Evolutionary conservation across 208 protist species (phyloP), one percentile per base, ranked within the genome.

Genomic region (Crithidia expoeki): DNA sequence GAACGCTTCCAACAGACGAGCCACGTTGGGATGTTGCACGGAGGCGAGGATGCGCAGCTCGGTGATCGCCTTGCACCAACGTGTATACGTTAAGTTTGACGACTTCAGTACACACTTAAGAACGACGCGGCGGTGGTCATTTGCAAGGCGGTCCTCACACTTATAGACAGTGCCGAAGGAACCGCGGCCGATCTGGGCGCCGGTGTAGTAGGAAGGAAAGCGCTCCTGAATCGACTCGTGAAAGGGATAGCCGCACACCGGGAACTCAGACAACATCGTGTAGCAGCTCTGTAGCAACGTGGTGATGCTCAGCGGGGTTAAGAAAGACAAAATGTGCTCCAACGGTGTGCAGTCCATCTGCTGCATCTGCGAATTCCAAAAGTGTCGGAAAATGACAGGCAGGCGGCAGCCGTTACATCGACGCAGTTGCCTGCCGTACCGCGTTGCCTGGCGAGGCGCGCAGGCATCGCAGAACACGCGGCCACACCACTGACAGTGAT

Each of bases 401-500:
- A 95, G 60, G 1, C 79, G 74, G 67, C 90, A 95, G 14, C 55
- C 38, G 55, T 81, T 91, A 60, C 90, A 95, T 23, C 82, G 74
- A 4, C 84, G 84, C 19, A 75, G 32, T 14, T 66, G 30, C 57
- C 66, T 55, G 10, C 66, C 70, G 1, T 74, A 32, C 19, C 63
- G 52, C 28, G 32, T 6, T 0, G 65, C 14, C 32, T 34, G 72
- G 9, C 62, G 64, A 12, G 87, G 84, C 30, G 86, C 84, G 46
- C 92, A 96, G 14, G 67, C 32, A 19, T 81, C 74, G 68, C 89
- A 96, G 67, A 90, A 96, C 28, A 94, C 76, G 40, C 64, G 61
- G 0, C 92, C 92, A 65, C 92, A 96, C 84, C 81, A 94, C 4
- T 85, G 81, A 61, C 92, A 96, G 77, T 94, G 85, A 38, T 96